These are phyloP conservation scores for Obba rivulosa DNA, from an alignment of 768 basidiomycete genomes.

Conservation along the genomic window DNA sequence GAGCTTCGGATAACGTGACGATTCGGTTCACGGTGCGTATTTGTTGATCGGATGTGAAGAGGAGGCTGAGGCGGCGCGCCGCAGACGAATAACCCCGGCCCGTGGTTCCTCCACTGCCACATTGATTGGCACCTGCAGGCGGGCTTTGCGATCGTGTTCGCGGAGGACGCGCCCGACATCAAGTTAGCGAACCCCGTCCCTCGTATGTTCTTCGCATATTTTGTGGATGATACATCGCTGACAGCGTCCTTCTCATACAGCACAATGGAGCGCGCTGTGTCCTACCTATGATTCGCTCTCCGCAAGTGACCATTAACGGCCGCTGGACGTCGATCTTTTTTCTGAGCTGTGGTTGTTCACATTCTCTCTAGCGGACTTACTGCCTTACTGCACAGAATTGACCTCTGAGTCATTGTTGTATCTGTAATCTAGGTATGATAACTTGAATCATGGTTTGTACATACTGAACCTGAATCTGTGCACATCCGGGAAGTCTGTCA, in stretches of 20 bases:
- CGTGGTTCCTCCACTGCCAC: slow-evolving; percentile 80
- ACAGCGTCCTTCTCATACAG: neutral
- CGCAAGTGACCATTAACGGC: slow-evolving; percentile 7
- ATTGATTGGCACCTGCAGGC: slow-evolving; percentile 74
- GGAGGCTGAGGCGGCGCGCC: neutral
- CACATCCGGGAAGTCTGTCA: too few relatives aligned
- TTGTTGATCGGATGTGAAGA: neutral
- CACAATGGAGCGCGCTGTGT: slow-evolving; percentile 11
- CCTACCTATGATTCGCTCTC: slow-evolving; percentile 6
- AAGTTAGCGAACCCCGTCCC: slow-evolving; percentile 7
- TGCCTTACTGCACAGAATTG: too few relatives aligned
- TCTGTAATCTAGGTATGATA: too few relatives aligned
- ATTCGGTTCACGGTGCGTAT: slow-evolving; percentile 19
- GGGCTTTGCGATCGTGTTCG: slow-evolving; percentile 38
- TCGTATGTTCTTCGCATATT: slow-evolving; percentile 2
- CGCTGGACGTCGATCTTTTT: too few relatives aligned
- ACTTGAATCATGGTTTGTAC: too few relatives aligned
- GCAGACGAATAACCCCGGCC: slow-evolving; percentile 80
- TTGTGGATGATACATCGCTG: neutral
- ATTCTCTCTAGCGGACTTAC: too few relatives aligned
- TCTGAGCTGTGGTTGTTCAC: too few relatives aligned
- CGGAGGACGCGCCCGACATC: slow-evolving; percentile 27
- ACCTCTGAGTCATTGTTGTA: too few relatives aligned
- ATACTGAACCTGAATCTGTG: too few relatives aligned
- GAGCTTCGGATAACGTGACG: slow-evolving; percentile 14